Base-by-base conservation (phyloP, 1,284 basidiomycete species). In the Pyrrhoderma lamaoense region DNA sequence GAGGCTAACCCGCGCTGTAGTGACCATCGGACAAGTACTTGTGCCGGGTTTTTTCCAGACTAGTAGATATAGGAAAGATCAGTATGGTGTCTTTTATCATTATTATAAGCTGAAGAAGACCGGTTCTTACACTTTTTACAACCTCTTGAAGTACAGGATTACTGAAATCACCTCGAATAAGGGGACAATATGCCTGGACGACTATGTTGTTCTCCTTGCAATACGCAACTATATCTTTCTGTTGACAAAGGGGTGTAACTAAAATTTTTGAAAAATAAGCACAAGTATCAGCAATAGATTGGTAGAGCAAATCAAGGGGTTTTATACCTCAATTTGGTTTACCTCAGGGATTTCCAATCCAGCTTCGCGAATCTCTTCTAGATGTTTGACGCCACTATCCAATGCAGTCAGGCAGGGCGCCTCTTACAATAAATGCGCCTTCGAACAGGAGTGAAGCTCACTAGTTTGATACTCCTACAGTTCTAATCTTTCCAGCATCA, bases 21-120 rank as follows among this genome's bases (percentile, higher is more conserved):
- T 8, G 78, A 80, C 84, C 84, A 87, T 3, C 84, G 71, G 42
- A 88, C 67, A 48, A 87, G 68, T 16, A 89, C 68, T 57, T 85
- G 85, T 0, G 80, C 75, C 1, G 73, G 65, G 2, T 69, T 70
- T 59, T 74, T 80, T 37, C 64, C 60, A 58, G 76, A 69, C 72
- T 76, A 60, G 11, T 37, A 2, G 21, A 27, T 19, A 31, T 21
- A 9, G 76, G 62, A 4, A 56, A 57, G n/a, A 60, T 61, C 55
- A 82, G 70, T 8, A 61, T 59, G n/a, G n/a, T n/a, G n/a, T 27
- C 35, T 16, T 37, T 16, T 37, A 37, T 37, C 74, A 69, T 56
- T 77, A 73, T 7, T 71, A 61, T 62, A 80, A 77, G 36, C 74
- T 71, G 58, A 22, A 36, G 13, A 48, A 16, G 19, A 27, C 8